Evolutionary conservation across 495 filamentous ascomycete species (phyloP), one percentile per base, ranked within the genome.

Genomic region (Oidiodendron maius): DNA sequence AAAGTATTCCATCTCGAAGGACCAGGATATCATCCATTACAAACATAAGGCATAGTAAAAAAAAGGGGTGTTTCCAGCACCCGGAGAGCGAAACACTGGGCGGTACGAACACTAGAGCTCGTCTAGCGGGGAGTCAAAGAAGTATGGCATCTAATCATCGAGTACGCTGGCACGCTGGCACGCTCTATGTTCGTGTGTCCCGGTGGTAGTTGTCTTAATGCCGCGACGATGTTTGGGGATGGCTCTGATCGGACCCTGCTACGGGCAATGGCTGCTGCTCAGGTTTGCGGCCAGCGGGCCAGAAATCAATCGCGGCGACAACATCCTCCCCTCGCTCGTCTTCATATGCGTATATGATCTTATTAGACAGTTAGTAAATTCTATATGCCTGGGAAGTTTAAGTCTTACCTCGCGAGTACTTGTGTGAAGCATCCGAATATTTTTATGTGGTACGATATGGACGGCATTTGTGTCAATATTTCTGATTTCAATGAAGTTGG

Each of bases 321-420:
- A 96, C 83, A 62, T 99, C 94, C 60, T 94, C 85, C 36, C 93
- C 91, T n/a, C 70, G 66, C 61, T 99, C 94, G 60, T 97, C 93
- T 68, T 97, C 94, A 62, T 96, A 96, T 48, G 94, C 94, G 65
- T 95, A 97, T 21, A 95, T 69, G 49, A 95, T 94, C 90, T 94
- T 34, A 16, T 30, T 28, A 16, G n/a, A n/a, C n/a, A n/a, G n/a
- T n/a, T n/a, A n/a, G n/a, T n/a, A n/a, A n/a, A n/a, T n/a, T n/a
- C n/a, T n/a, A n/a, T n/a, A n/a, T n/a, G n/a, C n/a, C n/a, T n/a
- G n/a, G n/a, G 20, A 18, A 1, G n/a, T 18, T 28, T 23, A 20
- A 42, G 9, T 69, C 80, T 71, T 72, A 95, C 93, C 82, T 99
- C 94, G 68, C 94, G 81, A 17, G 90, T 95, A 46, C 86, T 93